Evolutionary conservation across 2,329 filamentous ascomycete species (phyloP).

Genomic region (Daldinia eschscholtzii): DNA sequence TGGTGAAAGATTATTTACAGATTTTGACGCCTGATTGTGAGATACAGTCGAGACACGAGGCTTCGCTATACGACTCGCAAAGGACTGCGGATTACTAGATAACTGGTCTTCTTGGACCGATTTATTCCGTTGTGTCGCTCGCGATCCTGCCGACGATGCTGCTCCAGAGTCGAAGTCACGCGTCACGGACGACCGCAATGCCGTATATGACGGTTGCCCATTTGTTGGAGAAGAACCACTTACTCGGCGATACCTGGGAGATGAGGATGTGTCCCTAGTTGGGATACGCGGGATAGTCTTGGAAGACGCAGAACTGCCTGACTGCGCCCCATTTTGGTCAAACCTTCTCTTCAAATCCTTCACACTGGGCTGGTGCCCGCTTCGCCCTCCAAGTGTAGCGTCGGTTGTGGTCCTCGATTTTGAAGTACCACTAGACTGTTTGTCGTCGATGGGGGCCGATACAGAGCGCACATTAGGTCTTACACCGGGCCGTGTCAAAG

Average conservation of each 20-base stretch:
- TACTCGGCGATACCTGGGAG: constrained; percentile 52
- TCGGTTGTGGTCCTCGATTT: constrained; percentile 52
- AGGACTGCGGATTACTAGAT: constrained; percentile 68
- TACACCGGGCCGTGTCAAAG: constrained; percentile 56
- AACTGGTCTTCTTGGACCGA: constrained; percentile 64
- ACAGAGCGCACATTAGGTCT: constrained; percentile 65
- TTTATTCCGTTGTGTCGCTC: constrained; percentile 61
- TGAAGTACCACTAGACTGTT: constrained; percentile 49
- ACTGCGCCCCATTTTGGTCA: constrained; percentile 68
- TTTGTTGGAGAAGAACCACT: constrained; percentile 47
- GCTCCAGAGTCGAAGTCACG: constrained; percentile 51
- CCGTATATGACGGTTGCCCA: constrained; percentile 58
- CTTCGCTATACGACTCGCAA: constrained; percentile 70
- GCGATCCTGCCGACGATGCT: constrained; percentile 49
- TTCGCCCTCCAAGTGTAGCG: constrained; percentile 50
- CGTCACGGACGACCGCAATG: constrained; percentile 56
- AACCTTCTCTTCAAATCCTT: constrained; percentile 85
- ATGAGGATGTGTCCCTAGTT: constrained; percentile 54
- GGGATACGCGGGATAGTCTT: constrained; percentile 53
- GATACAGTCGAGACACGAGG: constrained; percentile 58
- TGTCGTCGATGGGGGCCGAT: constrained; percentile 68
- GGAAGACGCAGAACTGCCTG: constrained; percentile 53
- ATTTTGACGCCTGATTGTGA: constrained; percentile 58
- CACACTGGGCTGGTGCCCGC: constrained; percentile 72
- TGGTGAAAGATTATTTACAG: constrained; percentile 59